Evolutionary conservation across 345 rosid genomes (phyloP).

Genomic region (Eucalyptus cloeziana): DNA sequence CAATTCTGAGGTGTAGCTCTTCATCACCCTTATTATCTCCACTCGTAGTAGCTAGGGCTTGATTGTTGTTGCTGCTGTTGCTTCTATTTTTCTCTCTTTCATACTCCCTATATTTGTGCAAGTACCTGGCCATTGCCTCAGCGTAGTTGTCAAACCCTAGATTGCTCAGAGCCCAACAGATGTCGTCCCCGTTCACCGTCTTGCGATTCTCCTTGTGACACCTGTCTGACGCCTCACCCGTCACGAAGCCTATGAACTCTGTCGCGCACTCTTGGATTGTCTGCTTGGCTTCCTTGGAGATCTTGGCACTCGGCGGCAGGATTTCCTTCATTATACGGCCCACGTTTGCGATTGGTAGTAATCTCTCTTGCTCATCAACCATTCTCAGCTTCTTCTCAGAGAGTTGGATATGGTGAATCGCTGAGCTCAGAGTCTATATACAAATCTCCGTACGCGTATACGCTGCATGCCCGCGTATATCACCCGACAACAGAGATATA

Average conservation of each 20-base stretch:
- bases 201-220: constrained; percentile 85
- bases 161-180: constrained; percentile 71
- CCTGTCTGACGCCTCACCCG: constrained; percentile 71
- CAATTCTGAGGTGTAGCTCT: constrained; percentile 2
- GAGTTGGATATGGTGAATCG: not conserved
- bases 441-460: not conserved
- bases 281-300: constrained; percentile 79
- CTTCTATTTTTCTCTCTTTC: constrained; percentile 32
- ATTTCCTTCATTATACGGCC: constrained; percentile 69
- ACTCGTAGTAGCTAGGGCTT: not conserved
- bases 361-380: constrained; percentile 48
- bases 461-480: not conserved
- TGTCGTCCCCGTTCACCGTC: constrained; percentile 75
- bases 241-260: constrained; percentile 76
- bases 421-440: not conserved
- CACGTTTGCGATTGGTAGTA: constrained; percentile 74
- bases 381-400: not conserved
- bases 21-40: constrained; percentile 7
- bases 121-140: constrained; percentile 44
- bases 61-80: not conserved
- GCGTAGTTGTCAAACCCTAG: constrained; percentile 70
- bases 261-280: constrained; percentile 78
- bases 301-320: constrained; percentile 66
- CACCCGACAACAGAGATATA: not conserved
- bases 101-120: constrained; percentile 47